Evolutionary conservation across 2,329 filamentous ascomycete species (phyloP), one percentile per base, ranked within the genome.

Genomic region (Coniella vitis): DNA sequence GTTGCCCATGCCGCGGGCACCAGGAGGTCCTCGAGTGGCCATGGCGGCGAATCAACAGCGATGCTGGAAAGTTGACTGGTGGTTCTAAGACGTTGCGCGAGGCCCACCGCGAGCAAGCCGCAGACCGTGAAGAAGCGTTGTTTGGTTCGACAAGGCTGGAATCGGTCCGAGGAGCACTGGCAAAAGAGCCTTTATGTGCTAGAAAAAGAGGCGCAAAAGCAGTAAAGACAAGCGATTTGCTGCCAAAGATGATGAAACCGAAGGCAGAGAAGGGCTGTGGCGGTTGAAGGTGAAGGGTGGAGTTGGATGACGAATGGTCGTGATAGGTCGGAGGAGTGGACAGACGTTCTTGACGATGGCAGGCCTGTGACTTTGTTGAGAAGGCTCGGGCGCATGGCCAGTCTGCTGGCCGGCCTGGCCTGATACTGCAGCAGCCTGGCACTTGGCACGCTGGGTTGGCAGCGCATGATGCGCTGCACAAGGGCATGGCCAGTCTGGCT

Each of bases 21-120:
- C 78, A 62, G 76, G 72, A 58, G 76, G 73, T 61, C 83, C 82
- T 82, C 90, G 83, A 69, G 87, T 80, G 71, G 90, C 87, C 91
- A 97, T 97, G 67, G 25, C 25, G 25, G 10, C 25, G 25, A 10
- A 29, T 5, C 25, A 5, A 61, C 75, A 65, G 35, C 57, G 51
- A 50, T 56, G 57, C 56, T 57, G 56, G 57, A 55, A 16, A 37
- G 21, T n/a, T 21, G 20, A 31, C 16, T 44, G 51, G 37, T 39
- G 38, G 43, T 25, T 54, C 14, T 22, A 41, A 31, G 37, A 43
- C 54, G 48, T 47, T 25, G 35, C 46, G 35, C 45, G 43, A 41
- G 37, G 25, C 45, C 47, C 21, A 51, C 31, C 37, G 51, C 29
- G 38, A 38, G 31, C 36, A 49, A 45, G 50, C 21, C 34, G n/a